Conservation (phyloP, 768 basidiomycete species). For the Russula lepida region DNA sequence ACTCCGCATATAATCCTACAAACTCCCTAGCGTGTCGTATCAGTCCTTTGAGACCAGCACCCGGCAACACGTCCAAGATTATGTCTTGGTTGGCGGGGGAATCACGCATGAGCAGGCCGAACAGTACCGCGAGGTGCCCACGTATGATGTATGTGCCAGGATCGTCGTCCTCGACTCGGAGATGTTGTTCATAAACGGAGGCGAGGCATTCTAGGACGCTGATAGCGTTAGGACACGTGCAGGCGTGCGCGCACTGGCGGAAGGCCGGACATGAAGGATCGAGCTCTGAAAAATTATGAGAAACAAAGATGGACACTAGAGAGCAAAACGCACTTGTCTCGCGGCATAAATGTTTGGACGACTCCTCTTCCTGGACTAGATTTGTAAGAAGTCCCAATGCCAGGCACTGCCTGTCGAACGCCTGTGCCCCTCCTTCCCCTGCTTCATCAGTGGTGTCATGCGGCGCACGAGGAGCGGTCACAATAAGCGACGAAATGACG, state of each 20-base stretch:
- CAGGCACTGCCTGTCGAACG: conserved; percentile 67
- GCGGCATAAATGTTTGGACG: conserved; percentile 39
- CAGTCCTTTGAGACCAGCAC: conserved; percentile 29
- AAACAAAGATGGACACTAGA: not conserved
- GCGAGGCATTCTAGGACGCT: conserved; percentile 45
- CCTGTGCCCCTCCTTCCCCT: conserved; percentile 30
- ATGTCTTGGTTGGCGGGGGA: conserved; percentile 28
- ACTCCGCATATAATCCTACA: conserved; percentile 34
- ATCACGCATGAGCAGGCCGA: conserved; percentile 43
- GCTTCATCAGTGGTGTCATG: conserved; percentile 17
- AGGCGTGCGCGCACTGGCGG: conserved; percentile 42
- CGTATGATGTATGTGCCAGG: conserved; percentile 42
- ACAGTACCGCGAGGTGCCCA: conserved; percentile 67
- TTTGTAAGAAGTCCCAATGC: conserved; percentile 70
- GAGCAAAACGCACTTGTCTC: conserved; percentile 41
- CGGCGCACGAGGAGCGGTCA: conserved; percentile 30
- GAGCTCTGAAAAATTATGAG: conserved; percentile 33
- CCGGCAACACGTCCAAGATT: conserved; percentile 32
- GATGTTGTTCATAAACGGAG: conserved; percentile 39
- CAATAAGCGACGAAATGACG: conserved; percentile 41
- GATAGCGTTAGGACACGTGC: conserved; percentile 41
- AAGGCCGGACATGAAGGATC: conserved; percentile 44
- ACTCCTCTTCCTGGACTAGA: conserved; percentile 51
- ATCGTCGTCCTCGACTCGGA: conserved; percentile 25
- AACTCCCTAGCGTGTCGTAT: conserved; percentile 35